Base-by-base conservation (phyloP, 306 rosid genomes). In the Abrus precatorius region DNA sequence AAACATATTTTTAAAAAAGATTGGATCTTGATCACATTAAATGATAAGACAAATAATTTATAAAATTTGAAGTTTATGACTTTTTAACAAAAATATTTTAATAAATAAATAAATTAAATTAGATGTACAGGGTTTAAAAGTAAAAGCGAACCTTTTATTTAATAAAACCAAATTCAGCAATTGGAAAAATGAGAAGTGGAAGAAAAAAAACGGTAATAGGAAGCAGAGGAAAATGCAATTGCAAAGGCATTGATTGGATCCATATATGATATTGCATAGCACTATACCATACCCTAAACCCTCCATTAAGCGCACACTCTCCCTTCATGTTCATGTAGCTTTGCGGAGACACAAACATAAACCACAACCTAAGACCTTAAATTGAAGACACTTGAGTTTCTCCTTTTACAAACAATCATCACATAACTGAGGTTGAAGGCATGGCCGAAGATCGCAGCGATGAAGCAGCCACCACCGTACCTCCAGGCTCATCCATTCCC, bases 401-500 rank as follows among this genome's bases (percentile, higher is more conserved):
- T 63, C 32, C 41, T n/a, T 45, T 34, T 27, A 12, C 68, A 33
- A 62, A 12, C 68, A 33, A 62, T 62, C 68, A 12, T 54, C 60
- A 54, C 40, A 36, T 36, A 36, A 0, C 40, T 36, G 4, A 53
- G 43, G 66, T 60, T 60, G 11, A 63, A 65, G n/a, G 0, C 20
- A 67, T 80, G 84, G 79, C 84, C 7, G 53, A 80, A 68, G 76
- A 66, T 79, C 80, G 77, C 76, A 32, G 83, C 33, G 83, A 40
- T 57, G 86, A 82, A 79, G 75, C 86, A 7, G 53, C 82, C 12
- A 36, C 69, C 80, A 5, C 67, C 45, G 13, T 78, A 54, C 78
- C 87, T 67, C 83, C 84, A 32, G 87, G 84, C 68, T 8, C 85
- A 72, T 47, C 93, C 82, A 87, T 92, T 88, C 94, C 94, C 79